Evolutionary conservation across 225 moss, liverwort and hornwort genomes (phyloP).

Genomic region (Thuidium tamariscinum): DNA sequence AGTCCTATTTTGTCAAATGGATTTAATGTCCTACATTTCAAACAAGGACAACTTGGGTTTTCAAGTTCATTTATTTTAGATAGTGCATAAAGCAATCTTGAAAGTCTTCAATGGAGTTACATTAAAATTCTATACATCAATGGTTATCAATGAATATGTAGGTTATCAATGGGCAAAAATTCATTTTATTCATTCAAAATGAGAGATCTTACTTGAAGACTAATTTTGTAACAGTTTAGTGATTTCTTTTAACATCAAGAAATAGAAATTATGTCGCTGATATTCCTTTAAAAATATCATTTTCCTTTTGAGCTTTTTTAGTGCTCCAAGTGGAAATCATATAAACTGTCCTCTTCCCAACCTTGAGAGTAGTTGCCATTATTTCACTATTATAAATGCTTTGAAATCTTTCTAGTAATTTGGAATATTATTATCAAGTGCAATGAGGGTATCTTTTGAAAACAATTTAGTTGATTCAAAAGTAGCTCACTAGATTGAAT

Average conservation of each 20-base stretch:
- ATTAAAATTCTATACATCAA: not conserved
- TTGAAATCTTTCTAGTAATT: not conserved
- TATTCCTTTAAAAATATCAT: not conserved
- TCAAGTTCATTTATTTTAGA: not conserved
- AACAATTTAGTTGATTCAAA: not conserved
- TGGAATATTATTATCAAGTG: not conserved
- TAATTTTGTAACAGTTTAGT: not conserved
- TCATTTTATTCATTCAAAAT: not conserved
- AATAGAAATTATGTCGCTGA: not conserved
- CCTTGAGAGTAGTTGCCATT: not conserved
- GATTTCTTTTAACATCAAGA: not conserved
- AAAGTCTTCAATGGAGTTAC: not conserved
- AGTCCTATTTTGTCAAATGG: too few relatives aligned
- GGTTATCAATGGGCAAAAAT: not conserved
- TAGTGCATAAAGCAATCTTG: rapidly evolving
- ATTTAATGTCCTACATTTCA: too few relatives aligned
- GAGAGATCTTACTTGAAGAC: not conserved
- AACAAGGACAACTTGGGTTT: too few relatives aligned
- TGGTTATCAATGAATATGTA: not conserved
- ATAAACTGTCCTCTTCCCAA: too few relatives aligned
- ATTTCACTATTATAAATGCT: not conserved
- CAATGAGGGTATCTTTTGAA: rapidly evolving
- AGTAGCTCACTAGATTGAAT: not conserved
- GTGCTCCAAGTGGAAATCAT: too few relatives aligned
- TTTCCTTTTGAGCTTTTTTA: not conserved